Evolutionary conservation across 192 early-diverging fungal species (phyloP), one percentile per base, ranked within the genome.

Genomic region (Coemansia sp.): DNA sequence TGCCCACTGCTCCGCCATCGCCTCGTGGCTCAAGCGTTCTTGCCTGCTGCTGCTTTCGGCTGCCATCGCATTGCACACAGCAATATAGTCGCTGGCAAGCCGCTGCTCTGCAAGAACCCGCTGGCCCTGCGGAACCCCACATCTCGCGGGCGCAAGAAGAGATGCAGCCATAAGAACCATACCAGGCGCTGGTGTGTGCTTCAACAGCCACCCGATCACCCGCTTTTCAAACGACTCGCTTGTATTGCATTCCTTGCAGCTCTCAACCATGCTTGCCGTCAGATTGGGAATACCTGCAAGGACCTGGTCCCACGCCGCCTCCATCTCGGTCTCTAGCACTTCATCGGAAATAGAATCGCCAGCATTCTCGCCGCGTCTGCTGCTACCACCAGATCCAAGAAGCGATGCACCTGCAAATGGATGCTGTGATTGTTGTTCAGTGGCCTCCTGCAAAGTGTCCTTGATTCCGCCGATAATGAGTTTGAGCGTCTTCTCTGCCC

Each of bases 401-500:
- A 51, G 34, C 29, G 58, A 25, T n/a, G 23, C 39, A 2, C 15
- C 40, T 45, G 53, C 31, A n/a, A 67, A 68, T 12, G 56, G 33
- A 31, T 15, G 48, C 8, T 51, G 25, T 3, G 23, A 23, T 9
- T 51, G 48, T 25, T 51, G 48, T 16, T 57, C 55, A n/a, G 25
- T 18, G 6, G 55, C n/a, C 8, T 57, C 55, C n/a, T 57, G 55
- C 16, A 57, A 57, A 9, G 55, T 57, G 28, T 77, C 74, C 52
- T 77, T 77, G 57, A 77, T 64, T 16, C 74, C 68, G 28, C 74
- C 74, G 31, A 81, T 66, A 20, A 76, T 71, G 1, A 81, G 67
- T 64, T 72, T 69, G 26, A 81, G 49, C 6, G 79, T 81, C 61
- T 81, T 81, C 37, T 81, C 79, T 5, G 67, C 73, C 7, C 74